Base-by-base conservation (phyloP, 306 rosid species). In the Psophocarpus tetragonolobus region DNA sequence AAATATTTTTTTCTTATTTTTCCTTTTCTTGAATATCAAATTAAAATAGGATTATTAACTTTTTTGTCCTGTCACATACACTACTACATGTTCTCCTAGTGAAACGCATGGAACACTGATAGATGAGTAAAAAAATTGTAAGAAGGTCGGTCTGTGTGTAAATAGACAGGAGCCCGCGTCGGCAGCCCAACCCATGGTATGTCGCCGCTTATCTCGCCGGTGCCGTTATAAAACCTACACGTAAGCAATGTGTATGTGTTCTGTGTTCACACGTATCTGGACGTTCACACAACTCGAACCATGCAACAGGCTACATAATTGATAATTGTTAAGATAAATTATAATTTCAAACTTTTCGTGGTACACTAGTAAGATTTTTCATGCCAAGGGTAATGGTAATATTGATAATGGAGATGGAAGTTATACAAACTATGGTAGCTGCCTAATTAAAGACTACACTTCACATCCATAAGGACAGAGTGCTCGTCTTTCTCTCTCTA, bases 401-500 rank as follows among this genome's bases (percentile, higher is more conserved):
- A 26, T 30, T 81, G 36, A 62, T 45, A 68, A 78, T 70, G 56
- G 36, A 61, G 65, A 73, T 41, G 20, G 36, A 73, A 57, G 70
- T 45, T 41, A 33, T 72, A 56, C 83, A 84, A 77, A 80, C 68
- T 81, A 51, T 17, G 70, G 14, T 35, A 33, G 44, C 13, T 62
- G 5, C 26, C 71, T 66, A 12, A 20, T 58, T 78, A 75, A 57
- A 56, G 71, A 41, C 72, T 80, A 76, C 85, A 88, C 92, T 83
- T 66, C 90, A 69, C 48, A 44, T 86, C 95, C 88, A 71, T 74
- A 71, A 47, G 84, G 92, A 86, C 21, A 61, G 91, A 88, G 93
- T 87, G 96, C 85, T 67, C 18, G 39, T 74, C 50, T 41, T 65
- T 70, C 79, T 84, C 67, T 13, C 27, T 54, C 44, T 38, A 9